Conservation (phyloP, 2,329 filamentous ascomycete genomes). For the Aureobasidium musti region DNA sequence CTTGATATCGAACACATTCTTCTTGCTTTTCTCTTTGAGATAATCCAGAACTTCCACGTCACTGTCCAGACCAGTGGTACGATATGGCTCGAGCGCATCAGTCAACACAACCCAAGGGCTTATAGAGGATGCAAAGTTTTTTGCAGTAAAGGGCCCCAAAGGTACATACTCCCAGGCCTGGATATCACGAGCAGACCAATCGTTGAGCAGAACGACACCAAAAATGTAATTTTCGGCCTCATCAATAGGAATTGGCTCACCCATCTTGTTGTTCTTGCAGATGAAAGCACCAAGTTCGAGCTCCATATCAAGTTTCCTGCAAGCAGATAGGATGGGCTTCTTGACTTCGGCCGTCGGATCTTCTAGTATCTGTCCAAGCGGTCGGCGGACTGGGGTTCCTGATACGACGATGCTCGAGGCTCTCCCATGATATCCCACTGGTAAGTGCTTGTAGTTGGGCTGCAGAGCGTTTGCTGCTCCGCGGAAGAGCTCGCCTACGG, state of each 20-base stretch:
- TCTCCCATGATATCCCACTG: slow-evolving; percentile 79
- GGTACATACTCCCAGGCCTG: slow-evolving; percentile 85
- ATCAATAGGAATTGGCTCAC: slow-evolving; percentile 62
- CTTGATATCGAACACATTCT: slow-evolving; percentile 68
- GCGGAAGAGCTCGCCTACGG: slow-evolving; percentile 70
- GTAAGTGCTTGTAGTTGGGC: slow-evolving; percentile 78
- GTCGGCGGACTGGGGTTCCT: slow-evolving; percentile 70
- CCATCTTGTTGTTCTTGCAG: slow-evolving; percentile 64
- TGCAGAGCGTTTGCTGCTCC: slow-evolving; percentile 72
- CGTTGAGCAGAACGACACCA: slow-evolving; percentile 79
- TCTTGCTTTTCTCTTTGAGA: slow-evolving; percentile 61
- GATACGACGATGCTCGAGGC: slow-evolving; percentile 75
- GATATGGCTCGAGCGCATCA: slow-evolving; percentile 72
- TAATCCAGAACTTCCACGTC: slow-evolving; percentile 61
- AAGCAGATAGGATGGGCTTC: slow-evolving; percentile 63
- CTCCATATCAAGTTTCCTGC: slow-evolving; percentile 73
- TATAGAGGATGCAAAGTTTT: slow-evolving; percentile 80
- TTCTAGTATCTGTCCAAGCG: slow-evolving; percentile 71
- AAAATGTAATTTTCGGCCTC: slow-evolving; percentile 73
- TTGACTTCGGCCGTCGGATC: slow-evolving; percentile 64
- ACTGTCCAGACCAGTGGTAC: slow-evolving; percentile 57
- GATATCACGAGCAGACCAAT: slow-evolving; percentile 83
- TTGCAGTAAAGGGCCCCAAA: slow-evolving; percentile 77
- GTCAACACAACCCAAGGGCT: slow-evolving; percentile 77
- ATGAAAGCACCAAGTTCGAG: slow-evolving; percentile 78